Percentiles rank a stretch among this genome's conserved stretches.
These are phyloP conservation scores for Thoreauomyces humboldtii DNA, from an alignment of 192 early-diverging fungal species.

Conservation along the genomic window DNA sequence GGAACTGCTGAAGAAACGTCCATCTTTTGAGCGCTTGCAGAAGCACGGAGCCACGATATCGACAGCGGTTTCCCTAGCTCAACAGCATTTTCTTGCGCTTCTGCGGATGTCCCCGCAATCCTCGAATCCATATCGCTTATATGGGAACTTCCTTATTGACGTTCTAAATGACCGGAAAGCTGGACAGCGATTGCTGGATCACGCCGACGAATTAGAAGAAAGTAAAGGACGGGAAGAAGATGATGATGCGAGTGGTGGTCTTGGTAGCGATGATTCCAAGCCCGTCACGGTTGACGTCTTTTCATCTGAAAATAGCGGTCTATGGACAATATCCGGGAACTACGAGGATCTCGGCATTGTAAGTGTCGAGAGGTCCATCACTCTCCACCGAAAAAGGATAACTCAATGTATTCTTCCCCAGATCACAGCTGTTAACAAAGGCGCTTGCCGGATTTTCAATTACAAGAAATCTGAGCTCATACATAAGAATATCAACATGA, in stretches of 20 bases:
- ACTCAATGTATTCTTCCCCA: background rate
- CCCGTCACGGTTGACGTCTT: background rate
- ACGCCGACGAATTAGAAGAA: constrained; percentile 45
- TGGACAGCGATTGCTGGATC: constrained; percentile 38
- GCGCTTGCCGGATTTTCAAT: constrained; percentile 30
- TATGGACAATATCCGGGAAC: constrained; percentile 42
- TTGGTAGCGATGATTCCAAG: background rate
- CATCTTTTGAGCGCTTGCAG: constrained; percentile 38
- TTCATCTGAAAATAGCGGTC: constrained; percentile 8
- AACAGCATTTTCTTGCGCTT: constrained; percentile 30
- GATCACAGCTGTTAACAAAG: constrained; percentile 34
- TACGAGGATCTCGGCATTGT: constrained; percentile 28
- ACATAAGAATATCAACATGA: constrained; percentile 37
- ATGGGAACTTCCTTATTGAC: constrained; percentile 41
- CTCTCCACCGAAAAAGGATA: background rate
- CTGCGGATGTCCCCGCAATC: constrained; percentile 42
- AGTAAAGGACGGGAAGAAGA: constrained; percentile 9
- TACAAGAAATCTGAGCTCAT: constrained; percentile 31
- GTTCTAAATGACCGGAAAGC: constrained; percentile 41
- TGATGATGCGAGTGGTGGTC: constrained; percentile 10
- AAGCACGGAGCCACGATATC: constrained; percentile 30
- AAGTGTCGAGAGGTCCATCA: background rate
- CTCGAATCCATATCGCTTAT: constrained; percentile 36
- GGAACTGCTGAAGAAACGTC: constrained; percentile 35
- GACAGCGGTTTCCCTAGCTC: constrained; percentile 34